Conservation (phyloP, 2,329 filamentous ascomycete genomes). For the Cytospora chrysosperma region DNA sequence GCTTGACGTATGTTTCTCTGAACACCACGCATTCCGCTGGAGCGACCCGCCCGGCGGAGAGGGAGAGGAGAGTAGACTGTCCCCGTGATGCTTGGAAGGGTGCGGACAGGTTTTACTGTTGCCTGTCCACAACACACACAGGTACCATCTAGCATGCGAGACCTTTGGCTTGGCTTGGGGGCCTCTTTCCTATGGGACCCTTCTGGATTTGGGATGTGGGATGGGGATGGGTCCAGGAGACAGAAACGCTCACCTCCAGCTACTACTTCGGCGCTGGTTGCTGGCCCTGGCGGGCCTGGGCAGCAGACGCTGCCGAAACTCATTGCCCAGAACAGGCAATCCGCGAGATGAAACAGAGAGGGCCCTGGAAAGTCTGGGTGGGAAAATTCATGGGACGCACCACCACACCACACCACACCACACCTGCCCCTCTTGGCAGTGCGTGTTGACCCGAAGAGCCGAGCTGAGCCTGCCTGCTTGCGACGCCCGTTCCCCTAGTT, state of each 20-base stretch:
- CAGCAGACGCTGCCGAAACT: not conserved
- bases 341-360: not conserved
- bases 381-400: no score
- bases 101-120: not conserved
- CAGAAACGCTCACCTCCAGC: no score
- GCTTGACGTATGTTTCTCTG: not conserved
- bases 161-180: no score
- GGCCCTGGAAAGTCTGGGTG: no score
- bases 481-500: not conserved
- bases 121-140: not conserved
- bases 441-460: not conserved
- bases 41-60: not conserved
- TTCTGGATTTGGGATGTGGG: not conserved
- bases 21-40: not conserved
- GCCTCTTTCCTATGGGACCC: not conserved
- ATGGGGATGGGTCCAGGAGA: no score
- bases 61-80: not conserved
- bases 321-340: not conserved
- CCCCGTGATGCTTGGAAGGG: not conserved
- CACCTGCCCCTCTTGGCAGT: conserved; percentile 8
- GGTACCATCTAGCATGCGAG: not conserved
- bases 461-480: not conserved
- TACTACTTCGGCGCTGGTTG: not conserved
- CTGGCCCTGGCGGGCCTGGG: not conserved
- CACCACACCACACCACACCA: no score